phyloP scores from a whole-genome alignment of 306 rosid genomes.

The Trifolium pratense region DNA sequence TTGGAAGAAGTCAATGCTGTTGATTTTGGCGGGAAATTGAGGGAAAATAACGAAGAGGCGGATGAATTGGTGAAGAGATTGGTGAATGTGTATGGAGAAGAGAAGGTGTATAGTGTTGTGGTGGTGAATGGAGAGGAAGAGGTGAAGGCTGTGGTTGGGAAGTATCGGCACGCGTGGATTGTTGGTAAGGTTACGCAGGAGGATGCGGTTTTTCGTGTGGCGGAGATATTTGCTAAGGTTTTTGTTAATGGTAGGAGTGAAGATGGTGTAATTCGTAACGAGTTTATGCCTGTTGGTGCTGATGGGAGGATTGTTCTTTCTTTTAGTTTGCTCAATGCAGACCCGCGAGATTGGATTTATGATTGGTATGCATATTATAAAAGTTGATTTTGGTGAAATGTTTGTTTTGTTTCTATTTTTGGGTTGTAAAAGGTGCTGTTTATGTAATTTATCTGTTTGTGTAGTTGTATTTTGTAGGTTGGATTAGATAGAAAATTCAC shows the following conservation, averaged over 20 bases:
- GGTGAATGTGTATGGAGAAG: constrained; percentile 47
- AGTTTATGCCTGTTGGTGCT: constrained; percentile 97
- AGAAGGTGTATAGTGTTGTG: constrained; percentile 65
- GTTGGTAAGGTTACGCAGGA: constrained; percentile 58
- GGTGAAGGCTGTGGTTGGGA: constrained; percentile 73
- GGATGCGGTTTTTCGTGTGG: constrained; percentile 60
- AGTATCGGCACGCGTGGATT: constrained; percentile 86
- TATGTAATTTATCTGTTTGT: neutral
- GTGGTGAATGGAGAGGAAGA: constrained; percentile 66
- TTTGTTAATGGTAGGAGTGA: constrained; percentile 89
- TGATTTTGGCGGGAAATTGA: constrained; percentile 54
- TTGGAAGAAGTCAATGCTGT: neutral
- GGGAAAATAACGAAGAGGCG: constrained; percentile 50
- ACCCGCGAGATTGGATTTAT: constrained; percentile 78
- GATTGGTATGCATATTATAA: constrained; percentile 64
- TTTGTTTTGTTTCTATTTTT: constrained; percentile 25
- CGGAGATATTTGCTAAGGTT: constrained; percentile 81
- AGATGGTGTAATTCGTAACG: constrained; percentile 70
- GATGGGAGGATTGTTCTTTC: constrained; percentile 92
- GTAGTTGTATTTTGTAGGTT: neutral
- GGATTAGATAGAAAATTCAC: neutral
- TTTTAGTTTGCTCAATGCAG: constrained; percentile 88
- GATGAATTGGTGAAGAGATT: constrained; percentile 66
- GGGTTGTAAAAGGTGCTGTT: neutral
- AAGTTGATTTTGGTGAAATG: constrained; percentile 23